Evolutionary conservation across 257 asterid genomes (phyloP).

Genomic region (Cinchona pubescens): DNA sequence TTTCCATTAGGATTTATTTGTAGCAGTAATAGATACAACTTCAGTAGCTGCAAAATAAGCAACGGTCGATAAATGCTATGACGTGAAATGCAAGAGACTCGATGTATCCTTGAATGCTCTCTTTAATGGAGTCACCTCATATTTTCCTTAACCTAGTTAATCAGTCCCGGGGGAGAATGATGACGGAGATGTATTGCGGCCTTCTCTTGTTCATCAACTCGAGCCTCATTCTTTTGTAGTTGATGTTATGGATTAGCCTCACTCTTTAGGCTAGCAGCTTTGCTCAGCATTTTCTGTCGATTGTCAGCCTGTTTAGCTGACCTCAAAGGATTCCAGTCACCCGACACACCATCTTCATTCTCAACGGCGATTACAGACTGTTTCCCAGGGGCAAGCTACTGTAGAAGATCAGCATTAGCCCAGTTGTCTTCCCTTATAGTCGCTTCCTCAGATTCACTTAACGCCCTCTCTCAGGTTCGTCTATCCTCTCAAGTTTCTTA

Average conservation of each 20-base stretch:
- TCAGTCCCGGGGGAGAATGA: too few species aligned
- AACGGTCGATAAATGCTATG: too few species aligned
- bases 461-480: background rate
- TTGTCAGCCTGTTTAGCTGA: too few species aligned
- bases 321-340: background rate
- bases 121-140: too few species aligned
- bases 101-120: too few species aligned
- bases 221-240: too few species aligned
- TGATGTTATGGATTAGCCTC: background rate
- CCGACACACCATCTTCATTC: background rate
- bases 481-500: background rate
- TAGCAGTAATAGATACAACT: conserved; percentile 21
- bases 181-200: background rate
- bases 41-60: conserved; percentile 33
- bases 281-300: too few species aligned
- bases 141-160: too few species aligned
- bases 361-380: background rate
- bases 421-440: too few species aligned
- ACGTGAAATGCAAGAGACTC: too few species aligned
- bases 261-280: conserved; percentile 11
- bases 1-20: conserved; percentile 20
- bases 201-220: too few species aligned
- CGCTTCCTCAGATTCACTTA: too few species aligned
- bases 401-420: background rate
- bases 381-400: background rate